Base-by-base conservation (phyloP, 148 eudicot genomes). In the Fagopyrum esculentum region DNA sequence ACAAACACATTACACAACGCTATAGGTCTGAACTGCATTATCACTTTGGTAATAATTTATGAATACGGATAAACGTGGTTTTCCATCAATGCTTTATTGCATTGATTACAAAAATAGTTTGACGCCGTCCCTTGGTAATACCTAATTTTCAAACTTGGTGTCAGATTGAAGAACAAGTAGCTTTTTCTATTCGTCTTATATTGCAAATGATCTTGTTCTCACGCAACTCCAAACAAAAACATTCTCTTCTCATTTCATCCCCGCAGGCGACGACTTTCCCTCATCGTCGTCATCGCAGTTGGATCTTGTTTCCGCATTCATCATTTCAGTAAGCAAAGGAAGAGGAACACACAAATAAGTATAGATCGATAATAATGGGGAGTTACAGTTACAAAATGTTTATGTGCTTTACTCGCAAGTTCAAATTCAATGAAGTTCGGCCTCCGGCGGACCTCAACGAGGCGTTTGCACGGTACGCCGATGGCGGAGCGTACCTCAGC, bases 361-460 rank as follows among this genome's bases (percentile, higher is more conserved):
- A 11, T 63, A 26, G 30, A 19, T 56, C 12, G 35, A 15, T 7
- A 1, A 61, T 9, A 71, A 71, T 71, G 74, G 74, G 55, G 54
- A 71, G 74, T 66, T 66, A 66, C 55, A 82, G 84, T 73, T 88
- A 88, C 86, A 86, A 78, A 79, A 81, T 88, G 88, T 81, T 88
- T 15, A 86, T 87, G 12, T 75, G 82, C 30, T 82, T 88, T 50
- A 86, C 79, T 69, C 76, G 92, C 74, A 88, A 83, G 82, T 88
- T 86, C 76, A 86, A 80, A 82, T 77, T 88, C 77, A 80, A 45
- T 55, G 89, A 78, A 13, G 50, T 61, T 68, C 82, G 80, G 77
- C 86, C 92, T 4, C 92, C 92, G 68, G 48, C 78, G 77, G 92
- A 88, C 51, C 80, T 88, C 46, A 76, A 26, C 74, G 83, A 70